Evolutionary conservation across 2,329 filamentous ascomycete species (phyloP), one percentile per base, ranked within the genome.

Genomic region (Ascochyta fabae): DNA sequence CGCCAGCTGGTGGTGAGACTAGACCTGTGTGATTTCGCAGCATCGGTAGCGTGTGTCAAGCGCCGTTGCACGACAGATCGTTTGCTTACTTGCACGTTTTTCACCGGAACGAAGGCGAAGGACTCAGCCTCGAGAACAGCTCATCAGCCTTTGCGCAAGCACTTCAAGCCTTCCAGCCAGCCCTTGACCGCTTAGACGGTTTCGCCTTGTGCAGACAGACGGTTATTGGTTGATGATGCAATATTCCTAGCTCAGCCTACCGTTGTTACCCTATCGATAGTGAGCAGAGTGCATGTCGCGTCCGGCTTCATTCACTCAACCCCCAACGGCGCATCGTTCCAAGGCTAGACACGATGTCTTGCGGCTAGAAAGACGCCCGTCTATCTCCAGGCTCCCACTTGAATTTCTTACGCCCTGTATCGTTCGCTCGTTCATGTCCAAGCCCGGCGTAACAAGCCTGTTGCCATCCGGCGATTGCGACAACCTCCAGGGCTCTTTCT

Each of bases 201-300:
- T 47, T 47, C 41, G 41, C 24, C 31, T 31, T 41, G 35, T 40
- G 40, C 9, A 24, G 36, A 34, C 22, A 23, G 29, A 33, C 10
- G 52, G 15, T 42, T 35, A 49, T 55, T 55, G 46, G 35, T 43
- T 23, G 53, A 50, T 55, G 47, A 50, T 50, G 53, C 46, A 46
- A 50, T 33, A 41, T 41, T 55, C 46, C 50, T 55, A 55, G 53
- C 46, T 55, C 53, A 50, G 46, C 53, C 53, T 27, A 46, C 35
- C 42, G 12, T 42, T 10, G 43, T 42, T 47, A 36, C 47, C 35
- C 43, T 55, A 55, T 55, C 53, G 53, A 55, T 55, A 46, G 9
- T 48, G 33, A 13, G 44, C 31, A 45, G 45, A 33, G 24, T 38
- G 47, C 52, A 46, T 49, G 31, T 50, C 41, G 47, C 29, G 31